Conservation (phyloP, 2,329 filamentous ascomycete genomes). For the Cercospora canescens region DNA sequence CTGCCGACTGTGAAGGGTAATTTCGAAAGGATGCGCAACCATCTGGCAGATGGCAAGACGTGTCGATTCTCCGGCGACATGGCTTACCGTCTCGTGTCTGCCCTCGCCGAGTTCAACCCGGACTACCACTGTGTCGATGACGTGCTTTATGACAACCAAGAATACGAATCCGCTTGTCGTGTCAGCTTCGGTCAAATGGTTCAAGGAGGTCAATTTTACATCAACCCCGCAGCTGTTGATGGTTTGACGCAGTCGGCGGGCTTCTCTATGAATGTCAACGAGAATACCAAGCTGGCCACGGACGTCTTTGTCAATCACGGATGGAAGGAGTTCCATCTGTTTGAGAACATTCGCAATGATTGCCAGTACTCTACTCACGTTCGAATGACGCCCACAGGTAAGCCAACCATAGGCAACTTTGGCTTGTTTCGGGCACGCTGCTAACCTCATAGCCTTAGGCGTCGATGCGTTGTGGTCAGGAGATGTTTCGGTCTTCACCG, state of each 20-base stretch:
- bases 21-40: not conserved
- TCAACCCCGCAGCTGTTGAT: too few relatives aligned
- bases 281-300: too few relatives aligned
- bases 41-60: slow-evolving; percentile 24
- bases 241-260: too few relatives aligned
- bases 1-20: too few relatives aligned
- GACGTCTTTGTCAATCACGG: too few relatives aligned
- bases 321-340: not conserved
- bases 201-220: too few relatives aligned
- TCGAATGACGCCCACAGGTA: not conserved
- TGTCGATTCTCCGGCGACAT: slow-evolving; percentile 9
- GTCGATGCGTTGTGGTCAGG: not conserved
- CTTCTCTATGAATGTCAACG: too few relatives aligned
- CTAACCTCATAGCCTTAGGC: not conserved
- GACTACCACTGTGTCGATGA: slow-evolving; percentile 37
- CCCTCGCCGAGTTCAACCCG: slow-evolving; percentile 16
- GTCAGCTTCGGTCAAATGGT: not conserved
- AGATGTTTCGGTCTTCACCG: not conserved
- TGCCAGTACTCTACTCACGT: not conserved
- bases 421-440: too few relatives aligned
- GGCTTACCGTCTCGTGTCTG: slow-evolving; percentile 9
- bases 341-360: not conserved
- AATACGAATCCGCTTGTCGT: not conserved
- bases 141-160: not conserved
- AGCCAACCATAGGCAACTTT: too few relatives aligned